phyloP scores from a whole-genome alignment of 2,329 filamentous ascomycete species.

The Arthroderma sp. region DNA sequence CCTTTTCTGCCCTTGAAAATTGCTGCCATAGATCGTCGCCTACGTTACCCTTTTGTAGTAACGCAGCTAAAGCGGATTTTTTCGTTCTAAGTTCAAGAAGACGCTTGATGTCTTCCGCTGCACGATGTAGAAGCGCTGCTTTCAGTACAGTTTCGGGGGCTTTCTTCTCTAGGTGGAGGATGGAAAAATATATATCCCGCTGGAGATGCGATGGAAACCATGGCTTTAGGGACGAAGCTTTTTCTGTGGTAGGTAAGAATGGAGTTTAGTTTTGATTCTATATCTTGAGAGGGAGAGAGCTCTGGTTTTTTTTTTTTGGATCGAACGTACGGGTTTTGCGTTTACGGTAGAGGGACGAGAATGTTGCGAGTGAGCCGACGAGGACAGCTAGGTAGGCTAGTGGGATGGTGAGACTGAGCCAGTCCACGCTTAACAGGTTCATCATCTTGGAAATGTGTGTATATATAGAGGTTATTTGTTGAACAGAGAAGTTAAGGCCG shows the following conservation, averaged over 20 bases:
- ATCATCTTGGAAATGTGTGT: conserved; percentile 32
- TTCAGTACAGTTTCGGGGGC: conserved; percentile 66
- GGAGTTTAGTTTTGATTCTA: conserved; percentile 10
- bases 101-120: conserved; percentile 83
- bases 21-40: conserved; percentile 94
- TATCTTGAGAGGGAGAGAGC: not conserved
- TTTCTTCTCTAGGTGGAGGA: conserved; percentile 74
- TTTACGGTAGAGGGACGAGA: conserved; percentile 85
- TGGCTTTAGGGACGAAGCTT: conserved; percentile 74
- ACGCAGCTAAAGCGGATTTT: conserved; percentile 71
- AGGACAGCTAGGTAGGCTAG: conserved; percentile 83
- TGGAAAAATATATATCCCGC: conserved; percentile 86
- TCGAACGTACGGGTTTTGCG: conserved; percentile 62
- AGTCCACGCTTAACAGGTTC: conserved; percentile 40
- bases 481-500: not conserved
- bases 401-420: conserved; percentile 74
- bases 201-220: conserved; percentile 90
- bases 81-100: conserved; percentile 79
- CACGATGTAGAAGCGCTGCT: conserved; percentile 76
- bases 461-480: not conserved
- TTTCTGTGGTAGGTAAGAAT: conserved; percentile 38
- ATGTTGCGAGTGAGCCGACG: conserved; percentile 76
- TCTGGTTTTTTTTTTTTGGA: not conserved
- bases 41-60: conserved; percentile 82
- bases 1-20: conserved; percentile 83